A percentile compares a stretch with the other conserved stretches of the same genome.
These are phyloP conservation scores for Malus asiatica DNA, from an alignment of 306 rosid genomes.

Conservation along the genomic window DNA sequence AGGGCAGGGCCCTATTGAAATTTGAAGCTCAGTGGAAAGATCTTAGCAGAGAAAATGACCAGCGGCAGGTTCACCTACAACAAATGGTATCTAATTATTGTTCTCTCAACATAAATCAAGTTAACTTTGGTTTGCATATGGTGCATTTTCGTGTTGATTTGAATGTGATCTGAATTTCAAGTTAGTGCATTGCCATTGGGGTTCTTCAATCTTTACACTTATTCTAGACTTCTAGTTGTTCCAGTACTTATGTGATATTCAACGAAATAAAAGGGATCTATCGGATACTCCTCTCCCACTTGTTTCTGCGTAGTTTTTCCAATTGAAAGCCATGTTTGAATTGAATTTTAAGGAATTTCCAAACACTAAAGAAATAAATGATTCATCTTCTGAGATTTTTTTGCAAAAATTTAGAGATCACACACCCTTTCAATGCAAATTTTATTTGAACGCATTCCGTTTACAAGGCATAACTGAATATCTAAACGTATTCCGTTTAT, in stretches of 20 bases:
- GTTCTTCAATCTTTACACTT: not conserved
- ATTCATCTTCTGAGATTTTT: not conserved
- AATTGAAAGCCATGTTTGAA: not conserved
- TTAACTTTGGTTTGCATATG: not conserved
- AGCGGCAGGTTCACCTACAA: not conserved
- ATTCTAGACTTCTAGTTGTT: not conserved
- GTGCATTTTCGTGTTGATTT: not conserved
- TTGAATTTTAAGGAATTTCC: not conserved
- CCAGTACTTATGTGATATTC: not conserved
- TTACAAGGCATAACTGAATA: no score
- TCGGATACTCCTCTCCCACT: not conserved
- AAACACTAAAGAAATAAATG: not conserved
- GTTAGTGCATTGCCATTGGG: not conserved
- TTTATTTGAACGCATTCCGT: no score
- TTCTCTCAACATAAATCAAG: not conserved
- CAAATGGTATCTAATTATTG: not conserved
- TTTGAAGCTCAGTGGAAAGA: conserved; percentile 16
- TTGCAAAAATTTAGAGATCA: no score
- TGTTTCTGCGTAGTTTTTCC: not conserved
- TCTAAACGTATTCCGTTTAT: no score
- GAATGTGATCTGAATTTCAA: not conserved
- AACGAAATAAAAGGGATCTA: not conserved
- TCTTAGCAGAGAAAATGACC: not conserved
- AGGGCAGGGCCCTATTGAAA: conserved; percentile 8
- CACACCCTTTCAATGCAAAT: no score